Percentiles rank a stretch among this genome's conserved stretches.
These are phyloP conservation scores for Chalciporus chontae DNA, from an alignment of 768 basidiomycete genomes.

Conservation along the genomic window DNA sequence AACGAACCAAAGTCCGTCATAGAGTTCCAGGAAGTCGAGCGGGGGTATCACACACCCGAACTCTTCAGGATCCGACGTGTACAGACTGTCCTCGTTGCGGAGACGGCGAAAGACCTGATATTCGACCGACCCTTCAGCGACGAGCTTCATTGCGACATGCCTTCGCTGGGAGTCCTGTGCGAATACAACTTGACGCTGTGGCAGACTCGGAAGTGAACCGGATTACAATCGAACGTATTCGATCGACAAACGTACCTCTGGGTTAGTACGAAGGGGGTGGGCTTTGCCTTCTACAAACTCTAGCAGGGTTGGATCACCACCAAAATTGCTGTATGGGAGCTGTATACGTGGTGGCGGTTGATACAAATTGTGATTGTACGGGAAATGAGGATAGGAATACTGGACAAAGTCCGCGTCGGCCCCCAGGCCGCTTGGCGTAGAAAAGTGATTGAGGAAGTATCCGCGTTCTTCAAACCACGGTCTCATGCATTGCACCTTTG, in stretches of 20 bases:
- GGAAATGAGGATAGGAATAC: not conserved
- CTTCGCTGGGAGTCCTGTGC: conserved; percentile 18
- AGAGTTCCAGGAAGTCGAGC: conserved; percentile 18
- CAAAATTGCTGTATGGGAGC: not conserved
- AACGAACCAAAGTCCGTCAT: conserved; percentile 22
- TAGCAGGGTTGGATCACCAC: not conserved
- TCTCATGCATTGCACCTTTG: not conserved
- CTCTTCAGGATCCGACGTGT: not conserved
- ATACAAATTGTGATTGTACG: not conserved
- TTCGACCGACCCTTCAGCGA: conserved; percentile 22
- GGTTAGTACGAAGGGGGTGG: too few relatives aligned
- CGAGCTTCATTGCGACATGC: conserved; percentile 30
- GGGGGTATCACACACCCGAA: conserved; percentile 19
- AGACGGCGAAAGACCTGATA: conserved; percentile 21
- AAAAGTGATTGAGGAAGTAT: not conserved
- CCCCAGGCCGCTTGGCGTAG: too few relatives aligned
- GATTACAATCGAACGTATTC: too few relatives aligned
- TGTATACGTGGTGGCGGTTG: not conserved
- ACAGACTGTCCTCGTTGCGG: conserved; percentile 5
- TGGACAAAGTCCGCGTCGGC: not conserved
- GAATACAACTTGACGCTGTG: not conserved
- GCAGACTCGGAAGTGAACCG: not conserved
- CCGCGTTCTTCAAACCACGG: not conserved
- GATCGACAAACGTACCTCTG: too few relatives aligned
- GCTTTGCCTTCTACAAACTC: too few relatives aligned